Base-by-base conservation (phyloP, 2,329 filamentous ascomycete species). In the Akanthomyces lecanii region DNA sequence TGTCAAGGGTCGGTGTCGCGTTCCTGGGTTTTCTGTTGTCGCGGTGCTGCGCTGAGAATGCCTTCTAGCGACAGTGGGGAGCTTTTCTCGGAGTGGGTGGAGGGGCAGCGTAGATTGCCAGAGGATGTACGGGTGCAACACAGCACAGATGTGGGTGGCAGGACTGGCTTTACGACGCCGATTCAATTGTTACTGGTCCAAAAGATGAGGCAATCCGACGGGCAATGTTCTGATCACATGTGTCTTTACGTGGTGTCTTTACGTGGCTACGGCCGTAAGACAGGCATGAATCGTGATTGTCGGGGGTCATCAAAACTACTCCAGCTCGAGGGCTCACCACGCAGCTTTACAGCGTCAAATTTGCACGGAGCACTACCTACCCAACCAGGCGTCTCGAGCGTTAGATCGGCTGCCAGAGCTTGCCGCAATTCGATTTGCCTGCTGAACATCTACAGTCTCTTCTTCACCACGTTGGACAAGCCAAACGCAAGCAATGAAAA, bases 401-500 rank as follows among this genome's bases (percentile, higher is more conserved):
- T 21, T 21, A 1, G 21, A 21, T 21, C 21, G 21, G 21, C 21
- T 21, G 21, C 21, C 21, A 21, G 21, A 21, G 21, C 21, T 21
- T 21, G 21, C 21, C 21, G 21, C 21, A 21, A 21, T 21, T 21
- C 28, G 4, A 30, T 6, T 2, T 30, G 4, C 28, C 1, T 6
- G 8, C 10, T 36, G 8, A 36, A 4, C 33, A 53, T 63, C 68
- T 70, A 71, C 69, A 18, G 18, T 42, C 62, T 73, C 76, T 76
- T 78, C 76, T 69, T 78, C 76, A 75, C 75, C 40, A n/a, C 70
- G 63, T 70, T 66, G 69, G 71, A 67, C 74, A 72, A 75, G 73
- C 75, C 74, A 58, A 51, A 69, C 69, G 66, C 59, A 64, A 72
- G 74, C 69, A 78, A 78, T 74, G 76, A 78, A 78, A 74, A 75